These are phyloP conservation scores for Plasmopara viticola DNA, from an alignment of 352 stramenopile genomes.

Conservation along the genomic window DNA sequence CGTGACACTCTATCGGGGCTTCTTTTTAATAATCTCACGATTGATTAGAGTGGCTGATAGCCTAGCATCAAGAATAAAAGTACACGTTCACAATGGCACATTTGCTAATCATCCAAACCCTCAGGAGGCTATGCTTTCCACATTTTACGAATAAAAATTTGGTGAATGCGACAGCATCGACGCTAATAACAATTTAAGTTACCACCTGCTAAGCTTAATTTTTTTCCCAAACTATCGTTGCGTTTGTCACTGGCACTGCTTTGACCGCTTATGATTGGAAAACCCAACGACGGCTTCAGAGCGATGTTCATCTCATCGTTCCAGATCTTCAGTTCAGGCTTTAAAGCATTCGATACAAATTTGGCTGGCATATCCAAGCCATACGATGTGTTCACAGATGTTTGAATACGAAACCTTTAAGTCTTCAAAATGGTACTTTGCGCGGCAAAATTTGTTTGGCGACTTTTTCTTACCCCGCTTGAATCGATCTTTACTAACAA, in stretches of 20 bases:
- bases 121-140: neutral
- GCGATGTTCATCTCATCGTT: too few species aligned
- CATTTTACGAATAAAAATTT: neutral
- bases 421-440: slow-evolving; percentile 1
- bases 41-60: neutral
- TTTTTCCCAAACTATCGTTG: too few species aligned
- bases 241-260: too few species aligned
- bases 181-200: too few species aligned
- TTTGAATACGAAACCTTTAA: too few species aligned
- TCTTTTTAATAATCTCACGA: neutral
- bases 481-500: neutral
- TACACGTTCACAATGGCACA: neutral
- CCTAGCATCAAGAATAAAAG: neutral
- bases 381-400: too few species aligned
- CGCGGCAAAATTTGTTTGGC: neutral
- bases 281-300: too few species aligned
- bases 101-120: neutral
- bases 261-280: too few species aligned
- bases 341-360: too few species aligned
- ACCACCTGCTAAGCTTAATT: too few species aligned
- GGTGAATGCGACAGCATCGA: neutral
- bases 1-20: neutral
- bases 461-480: neutral
- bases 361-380: too few species aligned
- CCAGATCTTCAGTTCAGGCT: too few species aligned